phyloP scores from a whole-genome alignment of 2,329 filamentous ascomycete species.

The Coleophoma cylindrospora region DNA sequence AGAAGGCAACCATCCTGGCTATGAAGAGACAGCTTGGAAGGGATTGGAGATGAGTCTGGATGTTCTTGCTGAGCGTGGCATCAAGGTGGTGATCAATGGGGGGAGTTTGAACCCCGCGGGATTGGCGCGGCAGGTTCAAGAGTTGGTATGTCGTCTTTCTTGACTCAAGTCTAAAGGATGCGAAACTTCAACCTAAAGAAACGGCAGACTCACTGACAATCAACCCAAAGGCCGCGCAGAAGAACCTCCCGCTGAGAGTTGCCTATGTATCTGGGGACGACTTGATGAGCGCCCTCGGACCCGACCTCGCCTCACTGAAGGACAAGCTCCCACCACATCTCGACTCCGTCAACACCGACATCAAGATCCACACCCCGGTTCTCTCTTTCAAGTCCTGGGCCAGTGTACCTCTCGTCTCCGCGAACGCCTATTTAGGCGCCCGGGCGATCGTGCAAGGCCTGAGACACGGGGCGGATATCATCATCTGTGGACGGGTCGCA shows the following conservation, averaged over 20 bases:
- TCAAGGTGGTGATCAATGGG: constrained; percentile 47
- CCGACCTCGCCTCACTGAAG: constrained; percentile 33
- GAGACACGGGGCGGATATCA: constrained; percentile 37
- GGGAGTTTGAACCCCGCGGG: constrained; percentile 47
- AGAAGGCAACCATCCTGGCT: constrained; percentile 27
- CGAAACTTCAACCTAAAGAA: constrained; percentile 32
- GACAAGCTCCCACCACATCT: constrained; percentile 35
- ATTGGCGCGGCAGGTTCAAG: constrained; percentile 39
- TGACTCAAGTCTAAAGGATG: too few species aligned
- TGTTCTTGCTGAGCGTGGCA: constrained; percentile 37
- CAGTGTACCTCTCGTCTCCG: constrained; percentile 34
- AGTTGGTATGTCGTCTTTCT: constrained; percentile 24
- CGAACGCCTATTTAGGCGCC: constrained; percentile 48
- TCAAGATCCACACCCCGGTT: constrained; percentile 24
- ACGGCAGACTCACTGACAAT: constrained; percentile 28
- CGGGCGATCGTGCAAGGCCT: constrained; percentile 31
- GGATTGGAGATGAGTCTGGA: constrained; percentile 24
- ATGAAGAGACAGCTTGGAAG: constrained; percentile 42
- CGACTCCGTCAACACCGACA: constrained; percentile 33
- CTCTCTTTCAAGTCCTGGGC: constrained; percentile 27
- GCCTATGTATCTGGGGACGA: constrained; percentile 41
- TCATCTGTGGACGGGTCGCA: constrained; percentile 36
- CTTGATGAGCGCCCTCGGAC: constrained; percentile 34
- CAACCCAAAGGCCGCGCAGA: constrained; percentile 30
- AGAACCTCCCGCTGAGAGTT: constrained; percentile 37